Conservation (phyloP, 139 green algal species). For the Penium margaritaceum region DNA sequence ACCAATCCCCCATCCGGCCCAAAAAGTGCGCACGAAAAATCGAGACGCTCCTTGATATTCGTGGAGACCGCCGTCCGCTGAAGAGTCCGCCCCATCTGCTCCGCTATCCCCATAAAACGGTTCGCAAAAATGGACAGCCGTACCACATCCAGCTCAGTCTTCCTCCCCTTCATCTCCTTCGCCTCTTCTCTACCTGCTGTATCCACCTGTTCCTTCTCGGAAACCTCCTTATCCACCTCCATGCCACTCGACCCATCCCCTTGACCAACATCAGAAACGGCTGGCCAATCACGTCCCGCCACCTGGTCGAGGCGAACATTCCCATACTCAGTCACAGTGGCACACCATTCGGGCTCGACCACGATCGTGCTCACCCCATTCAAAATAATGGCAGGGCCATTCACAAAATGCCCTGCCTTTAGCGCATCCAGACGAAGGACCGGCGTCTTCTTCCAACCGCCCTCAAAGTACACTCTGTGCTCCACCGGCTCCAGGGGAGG, state of each 20-base stretch:
- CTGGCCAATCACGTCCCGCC: no score
- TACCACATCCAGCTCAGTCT: constrained; percentile 67
- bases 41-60: constrained; percentile 97
- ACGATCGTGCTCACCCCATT: constrained; percentile 79
- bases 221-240: no score
- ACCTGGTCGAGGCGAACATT: constrained; percentile 79
- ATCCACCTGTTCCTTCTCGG: no score
- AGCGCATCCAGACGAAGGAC: constrained; percentile 69
- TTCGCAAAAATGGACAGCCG: constrained; percentile 91
- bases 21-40: constrained; percentile 85
- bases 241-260: background rate
- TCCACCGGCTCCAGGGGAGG: background rate
- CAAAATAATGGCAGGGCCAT: constrained; percentile 83
- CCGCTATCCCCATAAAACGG: constrained; percentile 95
- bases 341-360: constrained; percentile 77
- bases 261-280: no score
- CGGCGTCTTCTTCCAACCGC: constrained; percentile 64
- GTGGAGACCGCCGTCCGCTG: constrained; percentile 85
- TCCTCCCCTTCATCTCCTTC: background rate
- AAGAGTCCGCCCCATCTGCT: constrained; percentile 95
- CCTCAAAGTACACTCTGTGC: constrained; percentile 54
- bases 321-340: constrained; percentile 63
- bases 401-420: constrained; percentile 49
- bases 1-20: constrained; percentile 75
- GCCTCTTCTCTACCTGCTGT: background rate